Conservation (phyloP, 345 rosid species). For the Iberis pinnata region DNA sequence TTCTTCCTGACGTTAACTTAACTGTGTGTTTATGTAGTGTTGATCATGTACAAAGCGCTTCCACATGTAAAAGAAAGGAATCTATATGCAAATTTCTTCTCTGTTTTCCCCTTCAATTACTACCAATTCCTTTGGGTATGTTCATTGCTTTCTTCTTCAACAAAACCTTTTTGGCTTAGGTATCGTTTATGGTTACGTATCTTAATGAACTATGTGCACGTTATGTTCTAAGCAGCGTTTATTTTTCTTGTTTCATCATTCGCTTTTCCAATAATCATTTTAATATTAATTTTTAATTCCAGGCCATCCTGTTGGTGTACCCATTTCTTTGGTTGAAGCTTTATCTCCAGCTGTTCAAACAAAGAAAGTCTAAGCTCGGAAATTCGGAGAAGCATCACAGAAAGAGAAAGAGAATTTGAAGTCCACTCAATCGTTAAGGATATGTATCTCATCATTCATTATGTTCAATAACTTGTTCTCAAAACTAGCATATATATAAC, state of each 20-base stretch:
- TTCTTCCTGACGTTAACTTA: background rate
- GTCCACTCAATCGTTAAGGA: background rate
- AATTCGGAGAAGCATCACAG: slow-evolving; percentile 32
- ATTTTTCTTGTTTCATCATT: no score
- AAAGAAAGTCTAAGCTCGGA: slow-evolving; percentile 52
- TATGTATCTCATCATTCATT: no score
- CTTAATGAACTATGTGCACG: no score
- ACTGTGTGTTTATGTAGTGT: slow-evolving; percentile 41
- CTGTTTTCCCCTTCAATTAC: slow-evolving; percentile 54
- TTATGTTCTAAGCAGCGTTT: no score
- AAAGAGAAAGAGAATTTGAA: slow-evolving; percentile 47
- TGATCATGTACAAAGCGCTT: slow-evolving; percentile 72
- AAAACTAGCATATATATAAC: no score
- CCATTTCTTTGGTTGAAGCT: slow-evolving; percentile 77
- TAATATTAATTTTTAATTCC: no score
- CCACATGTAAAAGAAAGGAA: slow-evolving; percentile 51
- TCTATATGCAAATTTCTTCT: slow-evolving; percentile 46
- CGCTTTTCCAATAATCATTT: no score
- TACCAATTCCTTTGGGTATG: slow-evolving; percentile 51
- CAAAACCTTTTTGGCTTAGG: background rate
- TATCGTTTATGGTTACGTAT: background rate
- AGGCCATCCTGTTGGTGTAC: slow-evolving; percentile 56
- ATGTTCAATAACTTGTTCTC: no score
- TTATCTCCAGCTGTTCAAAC: slow-evolving; percentile 66
- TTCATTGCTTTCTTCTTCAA: slow-evolving; percentile 2